phyloP scores from a whole-genome alignment of 1,139 yeast species.

The Eremothecium cymbalariae region DNA sequence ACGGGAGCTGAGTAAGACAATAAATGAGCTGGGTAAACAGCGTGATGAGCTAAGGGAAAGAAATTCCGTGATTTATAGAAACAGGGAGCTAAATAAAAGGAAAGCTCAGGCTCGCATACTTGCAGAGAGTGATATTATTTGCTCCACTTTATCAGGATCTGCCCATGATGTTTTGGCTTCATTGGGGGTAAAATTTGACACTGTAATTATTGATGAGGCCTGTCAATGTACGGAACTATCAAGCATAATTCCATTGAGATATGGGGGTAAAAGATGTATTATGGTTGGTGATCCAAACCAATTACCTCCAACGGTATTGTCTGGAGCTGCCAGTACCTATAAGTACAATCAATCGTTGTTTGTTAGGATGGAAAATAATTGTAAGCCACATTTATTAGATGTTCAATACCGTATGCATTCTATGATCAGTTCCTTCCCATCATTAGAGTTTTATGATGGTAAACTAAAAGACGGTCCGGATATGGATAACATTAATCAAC shows the following conservation, averaged over 20 bases:
- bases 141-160: constrained; percentile 89
- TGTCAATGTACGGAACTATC: constrained; percentile 96
- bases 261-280: constrained; percentile 84
- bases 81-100: constrained; percentile 70
- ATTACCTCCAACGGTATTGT: constrained; percentile 95
- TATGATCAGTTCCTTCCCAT: constrained; percentile 77
- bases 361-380: constrained; percentile 78
- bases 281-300: constrained; percentile 99
- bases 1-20: constrained; percentile 47
- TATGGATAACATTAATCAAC: constrained; percentile 48
- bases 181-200: constrained; percentile 70
- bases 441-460: constrained; percentile 69
- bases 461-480: constrained; percentile 66
- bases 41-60: constrained; percentile 75
- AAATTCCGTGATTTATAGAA: constrained; percentile 58
- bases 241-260: constrained; percentile 83
- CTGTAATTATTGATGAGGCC: constrained; percentile 97
- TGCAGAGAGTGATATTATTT: constrained; percentile 75
- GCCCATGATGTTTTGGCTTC: constrained; percentile 82
- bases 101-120: constrained; percentile 66
- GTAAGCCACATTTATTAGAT: constrained; percentile 61
- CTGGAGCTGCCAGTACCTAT: constrained; percentile 73
- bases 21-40: constrained; percentile 63
- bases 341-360: constrained; percentile 88
- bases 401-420: constrained; percentile 99